phyloP scores from a whole-genome alignment of 2,329 filamentous ascomycete genomes.

The Venturia aucupariae region DNA sequence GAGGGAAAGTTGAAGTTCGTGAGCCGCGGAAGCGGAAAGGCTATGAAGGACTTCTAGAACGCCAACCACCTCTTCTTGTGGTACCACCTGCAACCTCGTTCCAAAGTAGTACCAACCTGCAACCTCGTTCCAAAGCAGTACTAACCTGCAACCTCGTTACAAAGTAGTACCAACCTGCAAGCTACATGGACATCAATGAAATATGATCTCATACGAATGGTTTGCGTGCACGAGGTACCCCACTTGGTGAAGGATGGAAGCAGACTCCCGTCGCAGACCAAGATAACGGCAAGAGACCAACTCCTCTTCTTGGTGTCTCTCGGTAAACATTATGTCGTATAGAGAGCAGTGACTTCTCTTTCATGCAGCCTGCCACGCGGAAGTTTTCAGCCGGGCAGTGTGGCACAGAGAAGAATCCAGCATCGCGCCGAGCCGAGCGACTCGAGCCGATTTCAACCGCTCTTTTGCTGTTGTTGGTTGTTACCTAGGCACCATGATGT shows the following conservation, averaged over 20 bases:
- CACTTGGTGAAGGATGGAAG: not conserved
- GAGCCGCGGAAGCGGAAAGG: not conserved
- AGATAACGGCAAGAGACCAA: not conserved
- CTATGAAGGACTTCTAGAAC: not conserved
- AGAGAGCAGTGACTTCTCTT: not conserved
- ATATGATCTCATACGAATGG: no score
- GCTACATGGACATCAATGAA: no score
- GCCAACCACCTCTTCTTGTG: not conserved
- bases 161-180: no score
- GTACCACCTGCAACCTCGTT: not conserved
- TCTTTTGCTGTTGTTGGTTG: not conserved
- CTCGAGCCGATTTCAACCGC: not conserved
- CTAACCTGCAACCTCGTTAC: no score
- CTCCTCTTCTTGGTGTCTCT: constrained; percentile 1
- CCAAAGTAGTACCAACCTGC: not conserved
- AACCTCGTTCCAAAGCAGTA: no score
- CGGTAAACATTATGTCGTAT: not conserved
- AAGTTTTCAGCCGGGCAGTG: not conserved
- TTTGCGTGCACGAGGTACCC: not conserved
- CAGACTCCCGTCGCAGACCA: not conserved
- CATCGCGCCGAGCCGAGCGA: not conserved
- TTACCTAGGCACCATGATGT: not conserved
- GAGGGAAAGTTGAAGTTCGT: not conserved
- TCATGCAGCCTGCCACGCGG: constrained; percentile 4
- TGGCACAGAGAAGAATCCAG: not conserved